Evolutionary conservation across 140 eudicot genomes (phyloP).

Genomic region (Anethum foeniculum): DNA sequence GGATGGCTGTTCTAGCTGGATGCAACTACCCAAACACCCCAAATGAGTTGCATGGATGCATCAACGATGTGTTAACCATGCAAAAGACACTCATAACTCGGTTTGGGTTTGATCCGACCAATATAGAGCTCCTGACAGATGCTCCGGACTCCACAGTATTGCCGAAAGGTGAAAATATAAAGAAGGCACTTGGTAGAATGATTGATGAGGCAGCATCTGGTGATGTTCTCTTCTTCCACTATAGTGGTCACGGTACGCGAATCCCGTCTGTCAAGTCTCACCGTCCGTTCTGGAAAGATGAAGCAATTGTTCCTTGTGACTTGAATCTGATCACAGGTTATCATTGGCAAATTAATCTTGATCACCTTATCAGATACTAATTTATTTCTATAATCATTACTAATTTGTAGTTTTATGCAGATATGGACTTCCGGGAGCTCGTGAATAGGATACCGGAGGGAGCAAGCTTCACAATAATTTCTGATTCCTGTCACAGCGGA

Average conservation of each 20-base stretch:
- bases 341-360: no score
- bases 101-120: constrained; percentile 44
- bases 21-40: constrained; percentile 81
- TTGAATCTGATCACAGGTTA: constrained; percentile 81
- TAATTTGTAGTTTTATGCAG: constrained; percentile 18
- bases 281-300: constrained; percentile 37
- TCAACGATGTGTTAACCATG: constrained; percentile 76
- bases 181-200: constrained; percentile 54
- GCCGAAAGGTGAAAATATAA: constrained; percentile 82
- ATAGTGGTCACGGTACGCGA: constrained; percentile 79
- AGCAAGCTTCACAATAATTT: constrained; percentile 66
- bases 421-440: constrained; percentile 63
- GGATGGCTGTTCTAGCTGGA: constrained; percentile 73
- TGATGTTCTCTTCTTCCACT: constrained; percentile 72
- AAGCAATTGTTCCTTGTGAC: constrained; percentile 90
- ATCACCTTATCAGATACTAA: no score
- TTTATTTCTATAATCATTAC: no score
- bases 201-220: constrained; percentile 51
- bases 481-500: constrained; percentile 94
- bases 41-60: constrained; percentile 83
- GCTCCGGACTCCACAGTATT: constrained; percentile 29
- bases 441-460: constrained; percentile 66
- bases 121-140: constrained; percentile 54
- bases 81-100: constrained; percentile 36
- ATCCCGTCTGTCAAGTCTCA: constrained; percentile 33